Evolutionary conservation across 495 filamentous ascomycete genomes (phyloP), one percentile per base, ranked within the genome.

Genomic region (Hyaloscypha bicolor): DNA sequence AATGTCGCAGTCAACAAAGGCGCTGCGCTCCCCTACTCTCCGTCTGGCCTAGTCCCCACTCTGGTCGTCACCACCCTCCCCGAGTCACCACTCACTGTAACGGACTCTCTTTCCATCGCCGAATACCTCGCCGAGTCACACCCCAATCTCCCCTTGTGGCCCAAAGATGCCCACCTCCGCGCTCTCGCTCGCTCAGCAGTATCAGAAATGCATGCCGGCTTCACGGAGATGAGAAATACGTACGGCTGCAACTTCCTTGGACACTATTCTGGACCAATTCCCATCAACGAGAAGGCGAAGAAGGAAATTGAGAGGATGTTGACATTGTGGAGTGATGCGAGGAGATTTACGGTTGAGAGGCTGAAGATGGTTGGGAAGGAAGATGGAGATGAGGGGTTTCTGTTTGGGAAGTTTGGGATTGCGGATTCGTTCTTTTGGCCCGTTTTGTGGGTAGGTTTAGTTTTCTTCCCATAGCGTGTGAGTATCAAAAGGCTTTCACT

Each of bases 161-260:
- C 86, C 0, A 39, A 70, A 29, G 81, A 81, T 62, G 64, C 64
- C 11, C 56, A 70, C 11, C 77, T 86, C 9, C 74, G 84, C 64
- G 83, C 83, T 1, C 74, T 83, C 16, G 85, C 85, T 8, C 77
- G 84, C 39, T 78, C 76, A 22, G 82, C 82, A 6, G 77, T 76
- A 3, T 81, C 84, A 0, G 78, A 85, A 73, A 88, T 87, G 84
- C 84, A 86, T 68, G 79, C 85, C 2, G 77, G 80, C 30, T 88
- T 88, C 71, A 32, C 35, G 2, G 70, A 74, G 0, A 32, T 87
- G 6, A 78, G 86, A 16, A 74, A 77, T 56, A 76, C 76, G 9
- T 83, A 79, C 70, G 42, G 65, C 31, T 79, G 78, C 62, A 85
- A 84, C 73, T 79, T 83, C 63, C 63, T 82, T n/a, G 75, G 78